Evolutionary conservation across 148 eudicot species (phyloP), one percentile per base, ranked within the genome.

Genomic region (Mesembryanthemum crystallinum): DNA sequence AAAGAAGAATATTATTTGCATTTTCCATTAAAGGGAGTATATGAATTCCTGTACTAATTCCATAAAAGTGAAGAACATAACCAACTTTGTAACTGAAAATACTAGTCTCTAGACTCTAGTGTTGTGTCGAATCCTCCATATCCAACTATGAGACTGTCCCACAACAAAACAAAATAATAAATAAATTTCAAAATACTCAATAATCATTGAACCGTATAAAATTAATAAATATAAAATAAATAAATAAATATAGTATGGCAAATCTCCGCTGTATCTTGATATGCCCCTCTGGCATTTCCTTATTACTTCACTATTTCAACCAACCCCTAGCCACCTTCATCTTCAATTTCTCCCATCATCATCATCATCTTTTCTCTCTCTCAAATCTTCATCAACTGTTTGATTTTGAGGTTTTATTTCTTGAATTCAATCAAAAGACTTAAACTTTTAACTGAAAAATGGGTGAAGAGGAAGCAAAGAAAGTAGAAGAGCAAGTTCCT

Each of bases 381-480:
- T 28, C 64, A 21, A 45, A 24, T 42, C 71, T 60, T 37, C 58
- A 3, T 51, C n/a, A 35, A 20, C 62, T 24, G 68, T 63, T 8
- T 4, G 15, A n/a, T n/a, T 32, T 14, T 25, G 9, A 21, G 25
- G 7, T 58, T 58, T 12, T n/a, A 7, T 25, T 21, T 58, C 17
- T 5, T 58, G 4, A 58, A 5, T 23, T 55, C 43, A 57, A 27
- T 51, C 51, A 76, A 29, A 39, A 21, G 0, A 32, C 5, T 23
- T 2, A 20, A 35, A 3, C 43, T 61, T 28, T 20, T 29, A 9
- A 7, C 14, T 13, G 33, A 58, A 39, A 58, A 72, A 81, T 81
- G 84, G 80, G 70, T 72, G 80, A 81, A 73, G 74, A 72, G 64
- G 80, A 77, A 7, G 37, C 45, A 33, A 81, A 81, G 74, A 77